Evolutionary conservation across 768 basidiomycete genomes (phyloP).

Genomic region (Lactifluus hygrophoroides): DNA sequence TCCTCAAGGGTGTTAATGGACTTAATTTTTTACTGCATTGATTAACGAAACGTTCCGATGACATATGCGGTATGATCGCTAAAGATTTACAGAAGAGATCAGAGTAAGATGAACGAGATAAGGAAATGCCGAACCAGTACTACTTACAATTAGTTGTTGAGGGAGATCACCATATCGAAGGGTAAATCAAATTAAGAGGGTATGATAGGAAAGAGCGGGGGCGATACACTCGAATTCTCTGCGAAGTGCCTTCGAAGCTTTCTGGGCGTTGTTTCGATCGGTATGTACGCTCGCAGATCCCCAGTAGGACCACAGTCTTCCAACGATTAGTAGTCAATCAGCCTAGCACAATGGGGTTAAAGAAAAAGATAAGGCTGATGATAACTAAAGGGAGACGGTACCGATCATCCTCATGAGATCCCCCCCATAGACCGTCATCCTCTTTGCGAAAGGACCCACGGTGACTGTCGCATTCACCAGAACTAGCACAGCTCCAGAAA

Average conservation of each 20-base stretch:
- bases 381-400: conserved; percentile 23
- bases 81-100: conserved; percentile 41
- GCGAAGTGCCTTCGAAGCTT: conserved; percentile 73
- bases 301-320: conserved; percentile 79
- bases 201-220: neutral
- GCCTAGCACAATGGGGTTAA: no score
- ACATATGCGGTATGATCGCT: conserved; percentile 85
- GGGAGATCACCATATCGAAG: conserved; percentile 18
- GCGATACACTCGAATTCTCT: conserved; percentile 78
- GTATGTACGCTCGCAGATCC: conserved; percentile 80
- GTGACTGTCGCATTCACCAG: no score
- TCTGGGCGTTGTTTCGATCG: conserved; percentile 70
- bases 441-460: no score
- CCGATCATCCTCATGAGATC: conserved; percentile 69
- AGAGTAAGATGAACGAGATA: neutral
- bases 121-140: conserved; percentile 14
- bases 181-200: neutral
- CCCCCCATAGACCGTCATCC: no score
- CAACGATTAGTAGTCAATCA: conserved; percentile 70
- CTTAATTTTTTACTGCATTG: conserved; percentile 66
- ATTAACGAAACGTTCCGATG: conserved; percentile 58
- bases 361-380: no score
- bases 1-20: conserved; percentile 80
- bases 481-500: no score
- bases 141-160: conserved; percentile 20